Conservation (phyloP, 441 rosid species). For the Omphalea diandra region DNA sequence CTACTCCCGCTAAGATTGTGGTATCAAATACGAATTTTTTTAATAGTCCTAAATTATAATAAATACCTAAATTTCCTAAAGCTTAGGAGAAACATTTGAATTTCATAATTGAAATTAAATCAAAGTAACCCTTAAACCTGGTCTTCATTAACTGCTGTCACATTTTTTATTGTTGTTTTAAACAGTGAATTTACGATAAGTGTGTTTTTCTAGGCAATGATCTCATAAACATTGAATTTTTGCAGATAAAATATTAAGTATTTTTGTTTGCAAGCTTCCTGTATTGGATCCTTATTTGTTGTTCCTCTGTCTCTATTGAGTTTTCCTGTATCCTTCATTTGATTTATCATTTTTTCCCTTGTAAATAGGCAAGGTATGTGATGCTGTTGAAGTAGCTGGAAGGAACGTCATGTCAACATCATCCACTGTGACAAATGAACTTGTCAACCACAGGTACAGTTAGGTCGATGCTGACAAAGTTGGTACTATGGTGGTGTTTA, state of each 20-base stretch:
- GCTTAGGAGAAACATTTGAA: too few relatives aligned
- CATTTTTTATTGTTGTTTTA: too few relatives aligned
- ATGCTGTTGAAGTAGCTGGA: constrained; percentile 54
- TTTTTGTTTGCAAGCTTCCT: constrained; percentile 1
- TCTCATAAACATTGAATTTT: constrained; percentile 3
- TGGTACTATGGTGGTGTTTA: not conserved
- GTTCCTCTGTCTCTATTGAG: not conserved
- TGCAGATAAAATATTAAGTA: not conserved
- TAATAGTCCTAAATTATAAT: too few relatives aligned
- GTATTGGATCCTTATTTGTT: not conserved
- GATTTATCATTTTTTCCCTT: not conserved
- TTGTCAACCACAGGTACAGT: constrained; percentile 40
- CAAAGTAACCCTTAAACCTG: too few relatives aligned
- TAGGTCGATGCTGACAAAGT: not conserved
- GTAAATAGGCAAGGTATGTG: constrained; percentile 43
- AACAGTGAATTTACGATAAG: not conserved
- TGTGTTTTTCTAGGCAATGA: not conserved
- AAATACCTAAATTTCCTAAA: too few relatives aligned
- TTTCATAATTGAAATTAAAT: too few relatives aligned
- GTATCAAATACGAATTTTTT: too few relatives aligned
- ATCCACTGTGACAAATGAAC: constrained; percentile 50
- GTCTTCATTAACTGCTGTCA: too few relatives aligned
- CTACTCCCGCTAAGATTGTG: too few relatives aligned
- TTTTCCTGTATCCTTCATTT: not conserved
- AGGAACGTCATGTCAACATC: constrained; percentile 52